phyloP scores from a whole-genome alignment of 257 asterid species.

The Anisodus tanguticus region DNA sequence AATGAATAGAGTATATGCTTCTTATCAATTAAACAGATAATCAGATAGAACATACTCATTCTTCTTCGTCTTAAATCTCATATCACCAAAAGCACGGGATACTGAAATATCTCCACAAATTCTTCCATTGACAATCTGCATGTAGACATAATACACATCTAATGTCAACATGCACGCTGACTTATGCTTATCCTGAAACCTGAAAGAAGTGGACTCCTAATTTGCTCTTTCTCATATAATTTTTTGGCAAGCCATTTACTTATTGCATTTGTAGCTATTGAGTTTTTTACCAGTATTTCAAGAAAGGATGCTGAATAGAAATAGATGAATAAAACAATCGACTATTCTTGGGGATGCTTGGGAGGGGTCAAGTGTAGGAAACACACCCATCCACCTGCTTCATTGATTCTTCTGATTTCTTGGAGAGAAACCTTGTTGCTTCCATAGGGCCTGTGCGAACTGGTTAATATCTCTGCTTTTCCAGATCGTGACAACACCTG shows the following conservation, averaged over 20 bases:
- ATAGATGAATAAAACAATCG: not conserved
- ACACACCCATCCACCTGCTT: slow-evolving; percentile 99
- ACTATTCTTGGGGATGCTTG: not conserved
- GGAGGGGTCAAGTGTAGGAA: slow-evolving; percentile 29
- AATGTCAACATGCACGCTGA: not conserved
- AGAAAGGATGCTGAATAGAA: not conserved
- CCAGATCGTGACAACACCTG: slow-evolving; percentile 85
- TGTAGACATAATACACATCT: slow-evolving; percentile 34
- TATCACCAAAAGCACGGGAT: slow-evolving; percentile 98
- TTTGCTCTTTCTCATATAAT: not conserved
- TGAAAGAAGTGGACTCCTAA: not conserved
- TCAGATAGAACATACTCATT: slow-evolving; percentile 54
- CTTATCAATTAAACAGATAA: slow-evolving; percentile 23
- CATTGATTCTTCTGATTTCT: slow-evolving; percentile 80
- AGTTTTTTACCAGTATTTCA: not conserved
- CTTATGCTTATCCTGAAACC: not conserved
- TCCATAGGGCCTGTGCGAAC: slow-evolving; percentile 93
- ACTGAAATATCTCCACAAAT: slow-evolving; percentile 95
- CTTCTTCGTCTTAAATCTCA: slow-evolving; percentile 83
- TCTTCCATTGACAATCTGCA: slow-evolving; percentile 84
- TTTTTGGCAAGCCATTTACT: not conserved
- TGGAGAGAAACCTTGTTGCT: slow-evolving; percentile 60
- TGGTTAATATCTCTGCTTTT: slow-evolving; percentile 67
- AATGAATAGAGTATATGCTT: not conserved
- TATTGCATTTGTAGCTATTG: not conserved